Conservation (phyloP, 495 filamentous ascomycete genomes). For the Xylaria curta region DNA sequence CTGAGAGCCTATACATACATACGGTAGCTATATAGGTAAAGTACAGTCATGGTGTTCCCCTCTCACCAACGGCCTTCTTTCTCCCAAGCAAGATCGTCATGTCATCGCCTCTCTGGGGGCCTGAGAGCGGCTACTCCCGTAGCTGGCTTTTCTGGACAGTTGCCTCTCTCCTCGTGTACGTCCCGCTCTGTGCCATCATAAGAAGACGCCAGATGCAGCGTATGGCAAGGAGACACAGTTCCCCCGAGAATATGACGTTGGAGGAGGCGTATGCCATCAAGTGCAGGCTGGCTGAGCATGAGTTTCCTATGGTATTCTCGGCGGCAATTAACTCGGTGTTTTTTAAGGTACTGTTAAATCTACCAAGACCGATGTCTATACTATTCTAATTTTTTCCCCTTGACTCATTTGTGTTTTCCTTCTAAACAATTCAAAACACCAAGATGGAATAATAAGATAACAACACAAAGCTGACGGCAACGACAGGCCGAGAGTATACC, state of each 20-base stretch:
- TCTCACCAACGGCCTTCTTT: background rate
- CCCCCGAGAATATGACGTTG: conserved; percentile 9
- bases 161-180: background rate
- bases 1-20: background rate
- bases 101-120: background rate
- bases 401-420: background rate
- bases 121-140: background rate
- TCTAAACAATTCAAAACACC: background rate
- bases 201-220: background rate
- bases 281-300: conserved; percentile 8
- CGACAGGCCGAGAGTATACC: conserved; percentile 14
- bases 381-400: background rate
- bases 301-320: conserved; percentile 3
- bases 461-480: background rate
- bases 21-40: background rate
- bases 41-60: background rate
- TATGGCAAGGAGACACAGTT: background rate
- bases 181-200: background rate
- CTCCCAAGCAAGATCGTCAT: background rate
- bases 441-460: background rate
- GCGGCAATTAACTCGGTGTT: conserved; percentile 5
- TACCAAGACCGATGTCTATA: background rate
- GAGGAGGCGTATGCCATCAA: conserved; percentile 22
- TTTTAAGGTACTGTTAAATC: conserved; percentile 13
- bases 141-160: background rate